Evolutionary conservation across 768 basidiomycete species (phyloP).

Genomic region (Trametes gibbosa): DNA sequence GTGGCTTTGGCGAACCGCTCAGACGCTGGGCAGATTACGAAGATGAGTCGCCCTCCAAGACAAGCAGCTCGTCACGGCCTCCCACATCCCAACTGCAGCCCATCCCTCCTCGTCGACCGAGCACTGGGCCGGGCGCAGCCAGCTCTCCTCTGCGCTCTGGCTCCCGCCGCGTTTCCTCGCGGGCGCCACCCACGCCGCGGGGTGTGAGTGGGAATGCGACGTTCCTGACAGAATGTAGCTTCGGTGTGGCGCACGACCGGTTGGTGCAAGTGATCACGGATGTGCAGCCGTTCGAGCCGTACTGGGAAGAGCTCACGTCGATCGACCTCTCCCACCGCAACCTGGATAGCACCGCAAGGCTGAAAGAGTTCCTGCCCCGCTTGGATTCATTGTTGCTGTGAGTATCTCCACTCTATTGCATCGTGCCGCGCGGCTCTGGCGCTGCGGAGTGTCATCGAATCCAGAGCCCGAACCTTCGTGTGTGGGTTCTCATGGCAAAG

Average conservation of each 20-base stretch:
- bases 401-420: slow-evolving; percentile 32
- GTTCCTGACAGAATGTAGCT: slow-evolving; percentile 95
- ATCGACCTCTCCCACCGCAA: slow-evolving; percentile 76
- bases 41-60: slow-evolving; percentile 55
- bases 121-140: not conserved
- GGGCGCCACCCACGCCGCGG: slow-evolving; percentile 11
- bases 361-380: slow-evolving; percentile 88
- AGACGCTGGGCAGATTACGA: slow-evolving; percentile 29
- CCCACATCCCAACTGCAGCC: slow-evolving; percentile 48
- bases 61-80: slow-evolving; percentile 41
- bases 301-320: slow-evolving; percentile 79
- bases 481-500: slow-evolving; percentile 4
- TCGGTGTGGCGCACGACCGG: slow-evolving; percentile 88
- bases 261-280: slow-evolving; percentile 93
- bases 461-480: not conserved
- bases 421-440: not conserved
- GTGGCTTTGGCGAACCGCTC: not conserved
- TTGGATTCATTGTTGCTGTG: slow-evolving; percentile 77
- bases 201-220: slow-evolving; percentile 44
- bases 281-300: slow-evolving; percentile 89
- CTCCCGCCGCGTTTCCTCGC: slow-evolving; percentile 34
- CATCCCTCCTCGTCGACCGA: slow-evolving; percentile 40
- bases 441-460: not conserved
- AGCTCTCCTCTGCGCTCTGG: not conserved
- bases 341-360: slow-evolving; percentile 75